Percentiles rank a stretch among this genome's conserved stretches.
These are phyloP conservation scores for Cudoniella acicularis DNA, from an alignment of 495 filamentous ascomycete species.

Conservation along the genomic window DNA sequence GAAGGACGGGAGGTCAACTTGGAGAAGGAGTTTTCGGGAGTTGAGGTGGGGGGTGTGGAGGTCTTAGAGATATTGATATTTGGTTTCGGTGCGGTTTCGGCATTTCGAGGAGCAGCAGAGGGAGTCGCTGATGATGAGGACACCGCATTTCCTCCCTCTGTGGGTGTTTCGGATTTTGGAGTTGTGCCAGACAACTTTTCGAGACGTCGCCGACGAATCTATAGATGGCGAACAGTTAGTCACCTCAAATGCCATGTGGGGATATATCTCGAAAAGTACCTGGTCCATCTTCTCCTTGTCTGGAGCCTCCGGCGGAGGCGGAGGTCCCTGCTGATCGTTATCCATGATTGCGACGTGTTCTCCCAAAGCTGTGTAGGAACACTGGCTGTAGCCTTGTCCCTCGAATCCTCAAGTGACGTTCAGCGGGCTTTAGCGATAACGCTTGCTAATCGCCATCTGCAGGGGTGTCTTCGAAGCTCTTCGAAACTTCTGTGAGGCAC, in stretches of 20 bases:
- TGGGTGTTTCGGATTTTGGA: background rate
- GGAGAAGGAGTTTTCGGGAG: constrained; percentile 14
- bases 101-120: background rate
- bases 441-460: constrained; percentile 2
- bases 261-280: constrained; percentile 17
- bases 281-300: constrained; percentile 33
- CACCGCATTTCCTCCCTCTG: background rate
- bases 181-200: constrained; percentile 37
- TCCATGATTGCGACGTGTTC: constrained; percentile 22
- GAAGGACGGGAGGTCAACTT: constrained; percentile 5
- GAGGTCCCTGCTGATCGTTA: constrained; percentile 20
- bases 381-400: background rate
- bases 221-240: constrained; percentile 11
- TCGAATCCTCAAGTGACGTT: background rate
- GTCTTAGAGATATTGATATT: constrained; percentile 30
- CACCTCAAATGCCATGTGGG: background rate
- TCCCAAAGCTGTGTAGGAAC: background rate
- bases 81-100: constrained; percentile 13
- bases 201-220: constrained; percentile 40
- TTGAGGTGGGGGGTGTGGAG: constrained; percentile 8
- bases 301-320: constrained; percentile 25
- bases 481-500: background rate
- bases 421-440: constrained; percentile 2
- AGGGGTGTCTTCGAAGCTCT: background rate
- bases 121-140: constrained; percentile 3